Percentiles rank a stretch among this genome's conserved stretches.
phyloP scores from a whole-genome alignment of 345 rosid genomes.

The Hibiscus syriacus region DNA sequence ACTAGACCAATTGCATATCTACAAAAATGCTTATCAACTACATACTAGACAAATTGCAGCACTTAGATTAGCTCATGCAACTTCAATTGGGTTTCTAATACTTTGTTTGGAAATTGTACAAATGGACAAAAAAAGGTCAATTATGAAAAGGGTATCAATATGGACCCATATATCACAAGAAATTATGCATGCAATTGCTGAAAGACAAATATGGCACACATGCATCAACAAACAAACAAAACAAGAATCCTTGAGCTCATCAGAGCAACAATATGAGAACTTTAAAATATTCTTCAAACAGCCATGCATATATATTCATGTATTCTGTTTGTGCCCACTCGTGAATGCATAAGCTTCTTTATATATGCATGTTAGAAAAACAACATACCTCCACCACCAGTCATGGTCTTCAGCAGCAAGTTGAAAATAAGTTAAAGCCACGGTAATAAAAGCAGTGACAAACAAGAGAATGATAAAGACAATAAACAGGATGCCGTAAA shows the following conservation, averaged over 20 bases:
- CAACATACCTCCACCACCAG: constrained; percentile 53
- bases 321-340: not conserved
- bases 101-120: not conserved
- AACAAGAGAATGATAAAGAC: constrained; percentile 49
- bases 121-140: not conserved
- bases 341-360: not conserved
- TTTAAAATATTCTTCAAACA: not conserved
- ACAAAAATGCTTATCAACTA: not conserved
- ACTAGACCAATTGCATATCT: not conserved
- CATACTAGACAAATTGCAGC: not conserved
- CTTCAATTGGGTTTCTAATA: not conserved
- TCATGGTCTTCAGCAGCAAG: constrained; percentile 51
- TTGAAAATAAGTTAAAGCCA: constrained; percentile 52
- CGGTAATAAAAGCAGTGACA: constrained; percentile 42
- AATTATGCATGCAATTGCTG: not conserved
- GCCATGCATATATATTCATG: not conserved
- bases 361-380: not conserved
- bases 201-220: not conserved
- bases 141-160: not conserved
- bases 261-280: not conserved
- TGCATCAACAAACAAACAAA: not conserved
- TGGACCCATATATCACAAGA: not conserved
- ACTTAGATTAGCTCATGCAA: not conserved
- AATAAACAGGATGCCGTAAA: constrained; percentile 45
- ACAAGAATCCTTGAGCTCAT: not conserved